Base-by-base conservation (phyloP, 371 early-diverging fungal species). In the Batkoa obscura region DNA sequence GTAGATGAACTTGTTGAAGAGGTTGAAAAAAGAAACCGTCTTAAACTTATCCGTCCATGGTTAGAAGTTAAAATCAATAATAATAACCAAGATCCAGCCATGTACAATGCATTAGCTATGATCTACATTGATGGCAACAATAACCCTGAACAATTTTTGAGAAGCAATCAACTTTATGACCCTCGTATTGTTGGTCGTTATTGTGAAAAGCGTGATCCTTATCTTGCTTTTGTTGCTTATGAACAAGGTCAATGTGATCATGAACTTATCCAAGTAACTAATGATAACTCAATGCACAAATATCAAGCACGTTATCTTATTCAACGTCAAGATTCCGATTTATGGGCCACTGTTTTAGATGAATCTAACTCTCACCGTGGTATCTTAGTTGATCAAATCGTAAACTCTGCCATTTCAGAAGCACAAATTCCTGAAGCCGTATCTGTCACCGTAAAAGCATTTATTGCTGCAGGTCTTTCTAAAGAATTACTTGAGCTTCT, bases 121-220 rank as follows among this genome's bases (percentile, higher is more conserved):
- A 93, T 97, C 57, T 95, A 93, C 68, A 94, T 97, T 62, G 98
- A 95, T 68, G 92, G 88, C 67, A 97, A 97, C 80, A 90, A 89
- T 69, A 91, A 96, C 60, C 88, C 98, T 15, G 96, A 95, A 64
- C 77, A 79, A 50, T 97, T 97, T 80, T 72, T 97, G 60, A 84
- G 81, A 59, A 85, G 84, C 57, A 97, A 97, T 68, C 80, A 41
- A 73, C 74, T 74, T 42, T 95, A 95, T 66, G 84, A 94, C 60
- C 82, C 94, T 31, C 76, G 81, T 32, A 71, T 82, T 12, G 85
- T 97, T 59, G 98, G 98, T 59, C 84, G 90, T 62, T 92, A 93
- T 76, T 94, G 95, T 73, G 98, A 95, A 66, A 91, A 91, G 78
- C 82, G 94, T 53, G 96, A 97, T 64, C 98, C 98, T 30, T 84